These are phyloP conservation scores for Cryphonectria carpinicola DNA, from an alignment of 2,329 filamentous ascomycete genomes.

Conservation along the genomic window DNA sequence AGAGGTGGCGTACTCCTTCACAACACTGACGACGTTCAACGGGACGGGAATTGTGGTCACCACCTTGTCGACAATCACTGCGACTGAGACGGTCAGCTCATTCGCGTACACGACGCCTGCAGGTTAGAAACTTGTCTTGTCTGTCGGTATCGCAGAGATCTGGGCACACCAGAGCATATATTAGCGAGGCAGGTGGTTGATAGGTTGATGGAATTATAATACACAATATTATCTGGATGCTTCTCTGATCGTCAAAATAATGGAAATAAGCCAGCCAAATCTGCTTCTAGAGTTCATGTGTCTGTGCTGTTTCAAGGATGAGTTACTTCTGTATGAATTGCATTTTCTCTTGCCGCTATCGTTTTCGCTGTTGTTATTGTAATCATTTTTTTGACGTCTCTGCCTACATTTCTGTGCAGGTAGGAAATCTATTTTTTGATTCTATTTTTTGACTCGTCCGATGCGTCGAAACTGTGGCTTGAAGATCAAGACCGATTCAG, in stretches of 20 bases:
- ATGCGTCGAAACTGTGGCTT: not conserved
- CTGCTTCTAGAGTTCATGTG: not conserved
- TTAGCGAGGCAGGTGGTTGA: not conserved
- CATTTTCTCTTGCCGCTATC: not conserved
- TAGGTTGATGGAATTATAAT: not conserved
- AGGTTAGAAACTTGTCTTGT: not conserved
- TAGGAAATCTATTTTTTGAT: not conserved
- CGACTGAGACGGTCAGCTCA: constrained; percentile 8
- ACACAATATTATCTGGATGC: not conserved
- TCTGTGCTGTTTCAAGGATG: not conserved
- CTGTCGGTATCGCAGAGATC: not conserved
- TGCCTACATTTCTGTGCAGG: not conserved
- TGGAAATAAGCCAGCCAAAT: not conserved
- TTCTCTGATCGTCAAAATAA: not conserved
- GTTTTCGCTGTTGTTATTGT: not conserved
- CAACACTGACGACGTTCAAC: constrained; percentile 12
- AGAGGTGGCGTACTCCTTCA: constrained; percentile 8
- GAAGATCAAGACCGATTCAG: not conserved
- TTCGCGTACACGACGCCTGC: not conserved
- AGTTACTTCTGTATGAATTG: not conserved
- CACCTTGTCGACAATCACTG: constrained; percentile 8
- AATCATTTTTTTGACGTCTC: too few relatives aligned
- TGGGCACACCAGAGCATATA: not conserved
- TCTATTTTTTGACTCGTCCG: too few relatives aligned
- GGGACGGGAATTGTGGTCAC: not conserved